Evolutionary conservation across 2,329 filamentous ascomycete species (phyloP).

Genomic region (Fusarium goolgardi): DNA sequence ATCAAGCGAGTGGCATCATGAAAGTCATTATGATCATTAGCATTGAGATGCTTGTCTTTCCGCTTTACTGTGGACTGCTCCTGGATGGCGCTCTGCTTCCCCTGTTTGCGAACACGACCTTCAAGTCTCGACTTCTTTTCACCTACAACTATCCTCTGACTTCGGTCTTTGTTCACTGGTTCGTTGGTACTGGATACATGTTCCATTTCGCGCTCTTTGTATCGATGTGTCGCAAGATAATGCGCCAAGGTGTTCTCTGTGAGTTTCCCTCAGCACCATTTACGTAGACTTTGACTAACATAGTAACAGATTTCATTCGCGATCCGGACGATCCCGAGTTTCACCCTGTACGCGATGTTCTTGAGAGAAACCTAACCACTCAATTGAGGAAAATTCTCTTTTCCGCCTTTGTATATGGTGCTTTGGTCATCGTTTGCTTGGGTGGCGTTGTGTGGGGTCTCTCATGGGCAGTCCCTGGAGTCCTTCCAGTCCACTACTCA

Average conservation of each 20-base stretch:
- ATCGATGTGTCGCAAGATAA: slow-evolving; percentile 98
- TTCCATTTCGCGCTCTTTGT: slow-evolving; percentile 99
- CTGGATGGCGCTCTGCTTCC: slow-evolving; percentile 90
- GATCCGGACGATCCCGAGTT: slow-evolving; percentile 99
- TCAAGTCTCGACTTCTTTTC: slow-evolving; percentile 82
- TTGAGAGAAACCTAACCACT: slow-evolving; percentile 91
- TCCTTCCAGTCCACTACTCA: slow-evolving; percentile 93
- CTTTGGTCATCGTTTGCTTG: slow-evolving; percentile 89
- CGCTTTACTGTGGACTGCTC: slow-evolving; percentile 92
- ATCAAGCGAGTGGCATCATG: slow-evolving; percentile 95
- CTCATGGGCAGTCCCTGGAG: slow-evolving; percentile 70
- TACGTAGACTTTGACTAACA: slow-evolving; percentile 21
- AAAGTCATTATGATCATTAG: slow-evolving; percentile 99
- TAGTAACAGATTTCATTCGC: slow-evolving; percentile 82
- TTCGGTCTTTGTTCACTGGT: slow-evolving; percentile 98
- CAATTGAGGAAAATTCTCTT: slow-evolving; percentile 97
- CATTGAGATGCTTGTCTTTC: slow-evolving; percentile 98
- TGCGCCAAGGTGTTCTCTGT: slow-evolving; percentile 94
- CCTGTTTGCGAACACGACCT: slow-evolving; percentile 83
- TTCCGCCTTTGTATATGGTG: slow-evolving; percentile 94
- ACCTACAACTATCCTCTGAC: slow-evolving; percentile 83
- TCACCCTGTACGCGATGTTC: slow-evolving; percentile 94
- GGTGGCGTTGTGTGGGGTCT: slow-evolving; percentile 97
- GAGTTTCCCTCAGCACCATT: slow-evolving; percentile 55
- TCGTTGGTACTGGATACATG: slow-evolving; percentile 98